phyloP scores from a whole-genome alignment of 1,139 yeast species.

The Ogataea hybrid region DNA sequence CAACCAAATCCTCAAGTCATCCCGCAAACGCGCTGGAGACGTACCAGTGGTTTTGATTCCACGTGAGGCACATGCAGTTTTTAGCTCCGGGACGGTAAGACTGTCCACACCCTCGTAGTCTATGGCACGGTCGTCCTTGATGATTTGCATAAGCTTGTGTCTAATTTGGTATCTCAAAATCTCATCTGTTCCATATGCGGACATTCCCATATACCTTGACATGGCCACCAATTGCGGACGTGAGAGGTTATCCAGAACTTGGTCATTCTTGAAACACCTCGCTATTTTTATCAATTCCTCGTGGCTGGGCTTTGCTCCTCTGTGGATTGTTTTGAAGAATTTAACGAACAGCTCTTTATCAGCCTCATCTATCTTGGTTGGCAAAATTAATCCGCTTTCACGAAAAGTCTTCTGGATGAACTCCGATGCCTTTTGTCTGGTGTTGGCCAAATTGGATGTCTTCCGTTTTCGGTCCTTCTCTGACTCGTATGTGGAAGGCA shows the following conservation, averaged over 20 bases:
- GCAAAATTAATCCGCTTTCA: constrained; percentile 45
- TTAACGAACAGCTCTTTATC: constrained; percentile 51
- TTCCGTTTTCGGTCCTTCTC: constrained; percentile 44
- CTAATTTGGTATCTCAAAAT: constrained; percentile 57
- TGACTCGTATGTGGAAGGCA: constrained; percentile 56
- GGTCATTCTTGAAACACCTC: constrained; percentile 55
- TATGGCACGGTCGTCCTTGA: constrained; percentile 56
- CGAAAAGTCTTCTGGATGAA: constrained; percentile 52
- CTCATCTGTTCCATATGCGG: constrained; percentile 58
- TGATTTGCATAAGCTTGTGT: constrained; percentile 52
- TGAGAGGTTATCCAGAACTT: constrained; percentile 55
- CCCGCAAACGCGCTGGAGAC: constrained; percentile 54
- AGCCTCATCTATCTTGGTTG: constrained; percentile 47
- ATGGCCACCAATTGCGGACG: constrained; percentile 57
- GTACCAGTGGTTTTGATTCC: constrained; percentile 53
- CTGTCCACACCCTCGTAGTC: constrained; percentile 59
- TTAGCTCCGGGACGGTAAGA: constrained; percentile 51
- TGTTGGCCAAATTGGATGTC: constrained; percentile 41
- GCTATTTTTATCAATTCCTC: constrained; percentile 54
- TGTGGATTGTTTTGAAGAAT: constrained; percentile 44
- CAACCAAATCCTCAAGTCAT: constrained; percentile 55
- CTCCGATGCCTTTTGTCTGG: constrained; percentile 47
- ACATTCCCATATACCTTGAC: constrained; percentile 54
- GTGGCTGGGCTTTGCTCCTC: constrained; percentile 31
- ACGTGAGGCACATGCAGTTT: constrained; percentile 54